A percentile compares a stretch with the other conserved stretches of the same genome.
phyloP scores from a whole-genome alignment of 2,329 filamentous ascomycete genomes.

The Dryadomyces quercus-mongolicae region DNA sequence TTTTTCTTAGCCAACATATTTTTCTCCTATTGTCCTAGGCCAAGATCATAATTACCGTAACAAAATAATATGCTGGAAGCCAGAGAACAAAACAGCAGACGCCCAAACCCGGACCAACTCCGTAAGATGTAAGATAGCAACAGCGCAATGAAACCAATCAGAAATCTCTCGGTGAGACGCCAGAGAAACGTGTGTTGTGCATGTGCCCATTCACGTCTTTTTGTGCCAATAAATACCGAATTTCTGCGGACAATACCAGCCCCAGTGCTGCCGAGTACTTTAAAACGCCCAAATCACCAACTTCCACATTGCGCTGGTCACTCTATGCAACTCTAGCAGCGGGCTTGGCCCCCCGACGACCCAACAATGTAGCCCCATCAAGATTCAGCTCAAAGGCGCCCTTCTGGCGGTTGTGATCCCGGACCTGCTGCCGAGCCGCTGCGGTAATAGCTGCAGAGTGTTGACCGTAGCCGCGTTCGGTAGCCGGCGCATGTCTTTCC shows the following conservation, averaged over 20 bases:
- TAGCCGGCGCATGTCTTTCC: slow-evolving; percentile 24
- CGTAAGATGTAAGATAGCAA: not conserved
- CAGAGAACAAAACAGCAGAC: not conserved
- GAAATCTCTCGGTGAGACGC: not conserved
- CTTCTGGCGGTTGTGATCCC: slow-evolving; percentile 53
- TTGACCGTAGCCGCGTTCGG: slow-evolving; percentile 69
- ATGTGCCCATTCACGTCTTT: not conserved
- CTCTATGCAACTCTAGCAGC: slow-evolving; percentile 28
- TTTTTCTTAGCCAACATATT: not conserved
- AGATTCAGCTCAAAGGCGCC: slow-evolving; percentile 86
- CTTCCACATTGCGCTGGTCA: not conserved
- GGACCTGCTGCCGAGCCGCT: slow-evolving; percentile 70
- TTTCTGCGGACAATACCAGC: not conserved
- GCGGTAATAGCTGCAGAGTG: slow-evolving; percentile 76
- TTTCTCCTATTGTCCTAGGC: not conserved
- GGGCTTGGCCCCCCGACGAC: slow-evolving; percentile 50
- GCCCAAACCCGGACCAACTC: not conserved
- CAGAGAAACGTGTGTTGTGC: not conserved
- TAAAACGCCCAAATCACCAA: not conserved
- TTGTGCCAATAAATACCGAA: not conserved
- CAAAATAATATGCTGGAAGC: slow-evolving; percentile 9
- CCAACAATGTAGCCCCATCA: slow-evolving; percentile 80
- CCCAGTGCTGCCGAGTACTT: not conserved
- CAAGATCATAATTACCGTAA: not conserved
- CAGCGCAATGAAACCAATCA: not conserved